Percentiles rank a stretch among this genome's conserved stretches.
Evolutionary conservation across 768 basidiomycete genomes (phyloP).

Genomic region (Russula virescens): DNA sequence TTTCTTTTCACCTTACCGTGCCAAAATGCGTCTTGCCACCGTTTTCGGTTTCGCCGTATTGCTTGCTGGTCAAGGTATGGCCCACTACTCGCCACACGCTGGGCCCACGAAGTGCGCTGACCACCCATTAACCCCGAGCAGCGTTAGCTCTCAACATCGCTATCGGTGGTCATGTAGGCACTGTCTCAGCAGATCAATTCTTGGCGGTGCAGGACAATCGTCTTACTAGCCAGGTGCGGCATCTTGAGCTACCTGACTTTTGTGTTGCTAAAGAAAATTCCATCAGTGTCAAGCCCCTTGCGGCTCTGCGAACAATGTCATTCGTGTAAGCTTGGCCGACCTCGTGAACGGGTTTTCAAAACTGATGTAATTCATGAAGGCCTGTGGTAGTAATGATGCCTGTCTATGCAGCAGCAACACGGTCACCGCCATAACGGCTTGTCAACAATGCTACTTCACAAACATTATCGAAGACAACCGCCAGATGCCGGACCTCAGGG

Average conservation of each 20-base stretch:
- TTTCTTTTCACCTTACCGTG: conserved; percentile 3
- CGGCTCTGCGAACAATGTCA: conserved; percentile 25
- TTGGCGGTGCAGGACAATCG: conserved; percentile 35
- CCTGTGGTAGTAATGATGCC: conserved; percentile 39
- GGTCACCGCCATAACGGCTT: conserved; percentile 40
- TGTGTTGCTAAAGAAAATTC: conserved; percentile 23
- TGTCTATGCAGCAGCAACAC: conserved; percentile 52
- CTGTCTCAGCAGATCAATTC: conserved; percentile 40
- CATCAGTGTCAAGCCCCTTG: conserved; percentile 33
- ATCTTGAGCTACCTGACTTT: background rate
- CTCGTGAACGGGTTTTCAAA: background rate
- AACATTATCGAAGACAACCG: conserved; percentile 47
- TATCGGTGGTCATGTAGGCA: conserved; percentile 34
- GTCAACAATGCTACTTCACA: conserved; percentile 66
- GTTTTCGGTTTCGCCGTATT: conserved; percentile 34
- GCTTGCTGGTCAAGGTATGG: conserved; percentile 56
- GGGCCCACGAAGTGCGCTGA: background rate
- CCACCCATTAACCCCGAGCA: conserved; percentile 26
- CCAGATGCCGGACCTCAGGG: conserved; percentile 44
- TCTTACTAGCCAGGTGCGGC: conserved; percentile 31
- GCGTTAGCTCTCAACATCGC: conserved; percentile 45
- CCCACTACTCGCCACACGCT: background rate
- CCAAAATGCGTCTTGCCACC: conserved; percentile 28
- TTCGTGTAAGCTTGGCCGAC: conserved; percentile 25
- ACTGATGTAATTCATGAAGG: conserved; percentile 27